Evolutionary conservation across 441 rosid species (phyloP), one percentile per base, ranked within the genome.

Genomic region (Erodium chrysanthum): DNA sequence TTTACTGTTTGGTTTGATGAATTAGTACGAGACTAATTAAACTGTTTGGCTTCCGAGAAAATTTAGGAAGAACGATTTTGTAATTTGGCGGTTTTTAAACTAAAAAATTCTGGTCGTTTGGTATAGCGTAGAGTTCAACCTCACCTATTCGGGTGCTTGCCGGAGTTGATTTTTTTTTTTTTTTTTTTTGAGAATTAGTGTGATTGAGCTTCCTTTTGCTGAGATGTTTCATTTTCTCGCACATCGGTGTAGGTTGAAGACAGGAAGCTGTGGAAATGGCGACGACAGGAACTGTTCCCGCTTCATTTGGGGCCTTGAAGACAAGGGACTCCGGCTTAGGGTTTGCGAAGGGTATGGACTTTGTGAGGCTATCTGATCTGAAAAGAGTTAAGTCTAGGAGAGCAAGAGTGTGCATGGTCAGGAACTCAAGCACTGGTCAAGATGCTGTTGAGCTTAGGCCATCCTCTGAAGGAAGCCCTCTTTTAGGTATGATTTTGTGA

Each of bases 381-480:
- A 84, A 64, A 60, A 85, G 79, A 74, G 67, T 70, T 65, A 84
- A 75, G 77, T 81, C 79, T 65, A 73, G 77, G 27, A 71, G 80
- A 35, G 85, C 76, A 75, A 84, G 80, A 66, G 74, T 86, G 20
- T 76, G 80, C 0, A 73, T 86, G 68, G 80, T 88, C 68, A 78
- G 89, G 73, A 90, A 71, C 78, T 87, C 91, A 23, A 86, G 75
- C 58, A 75, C 84, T n/a, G 72, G 87, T 65, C 81, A 84, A 0
- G 94, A 90, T 71, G 73, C 80, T 54, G 87, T 88, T 9, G 85
- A 90, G 75, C 87, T 90, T 21, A 85, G 85, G 78, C 87, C 96
- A 70, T 90, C 90, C 33, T 88, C 96, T 1, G 90, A 84, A 44
- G 92, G 93, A 64, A 90, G 90, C 76, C 90, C 92, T 65, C 79